Evolutionary conservation across 2,329 filamentous ascomycete genomes (phyloP), one percentile per base, ranked within the genome.

Genomic region (Aspergillus sp.): DNA sequence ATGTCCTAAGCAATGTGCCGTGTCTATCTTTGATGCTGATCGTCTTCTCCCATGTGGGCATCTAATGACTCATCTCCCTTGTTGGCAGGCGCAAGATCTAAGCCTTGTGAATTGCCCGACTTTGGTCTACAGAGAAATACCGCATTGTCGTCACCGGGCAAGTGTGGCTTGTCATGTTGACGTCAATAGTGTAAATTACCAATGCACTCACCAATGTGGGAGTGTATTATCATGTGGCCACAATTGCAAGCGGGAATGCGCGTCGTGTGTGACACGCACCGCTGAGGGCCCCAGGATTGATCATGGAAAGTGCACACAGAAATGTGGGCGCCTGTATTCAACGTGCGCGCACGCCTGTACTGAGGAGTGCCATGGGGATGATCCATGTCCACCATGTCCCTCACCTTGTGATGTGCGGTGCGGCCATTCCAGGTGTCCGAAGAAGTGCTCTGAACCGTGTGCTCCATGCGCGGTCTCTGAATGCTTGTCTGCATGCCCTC

Each of bases 261-360:
- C 53, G 6, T 49, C 56, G 0, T 89, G 86, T 65, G 60, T 47
- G 2, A 70, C 67, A 20, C 57, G 67, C 7, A 64, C 65, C 13
- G 49, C 53, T 0, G 71, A 66, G 2, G 44, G 61, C 0, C 52
- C 74, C n/a, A 42, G 55, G 1, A 57, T 65, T 4, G 62, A 75
- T 16, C 83, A 88, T 56, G 74, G 70, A 1, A 47, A 20, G 26
- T 69, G 66, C 45, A 46, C 49, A 10, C 72, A 77, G 41, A 54
- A 41, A 1, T 88, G 84, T 61, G 75, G 74, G 4, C 73, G 82
- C 2, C 3, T 64, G 0, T 82, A 78, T 56, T 73, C 68, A 0
- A 79, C 78, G 0, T 89, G 86, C 61, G 71, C 68, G 10, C 86
- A 89, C 57, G 63, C 54, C 2, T 89, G 86, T 62, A 33, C 19